Evolutionary conservation across 1,139 yeast species (phyloP), one percentile per base, ranked within the genome.

Genomic region (Casaregolazyma lundiana): DNA sequence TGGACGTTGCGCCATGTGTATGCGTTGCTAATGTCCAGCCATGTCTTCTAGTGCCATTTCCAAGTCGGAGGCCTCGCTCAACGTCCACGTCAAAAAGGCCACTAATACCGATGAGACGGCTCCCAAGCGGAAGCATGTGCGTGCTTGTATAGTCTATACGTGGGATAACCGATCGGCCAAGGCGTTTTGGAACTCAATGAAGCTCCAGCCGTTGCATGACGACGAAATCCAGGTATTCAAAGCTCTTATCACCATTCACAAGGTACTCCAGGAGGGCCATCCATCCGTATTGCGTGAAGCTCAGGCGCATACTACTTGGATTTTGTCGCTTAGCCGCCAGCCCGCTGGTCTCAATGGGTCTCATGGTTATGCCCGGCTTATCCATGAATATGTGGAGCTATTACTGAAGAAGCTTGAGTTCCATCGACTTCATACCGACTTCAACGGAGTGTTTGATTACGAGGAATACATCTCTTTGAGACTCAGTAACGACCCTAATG

Each of bases 251-350:
- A 77, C 87, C 59, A 77, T 89, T 46, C 97, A 92, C 62, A 90
- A 90, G 63, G 95, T 92, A n/a, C 70, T 90, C 18, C 97, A 92
- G 65, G 98, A 92, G 64, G 98, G 98, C 7, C 97, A 92, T 62
- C 90, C 92, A 13, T 77, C 87, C 36, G 81, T 88, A 7, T 71
- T 92, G 59, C 77, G 80, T 48, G 97, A 89, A 59, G 97, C 89
- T 1, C 86, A 81, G 61, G 75, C 81, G 52, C 89, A 89, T 62
- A 66, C 73, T 45, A 75, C 73, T 43, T 83, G 86, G 85, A 69
- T 83, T 30, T 77, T 77, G 45, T 60, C 68, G 4, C 49, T 63
- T 36, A 56, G 59, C 11, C 50, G 64, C 24, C 47, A 50, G 6
- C 41, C 48, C 15, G 42, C 44, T 15, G 56, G 60, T 20, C 45